These are phyloP conservation scores for Biscogniauxia marginata DNA, from an alignment of 2,329 filamentous ascomycete species.

Conservation along the genomic window DNA sequence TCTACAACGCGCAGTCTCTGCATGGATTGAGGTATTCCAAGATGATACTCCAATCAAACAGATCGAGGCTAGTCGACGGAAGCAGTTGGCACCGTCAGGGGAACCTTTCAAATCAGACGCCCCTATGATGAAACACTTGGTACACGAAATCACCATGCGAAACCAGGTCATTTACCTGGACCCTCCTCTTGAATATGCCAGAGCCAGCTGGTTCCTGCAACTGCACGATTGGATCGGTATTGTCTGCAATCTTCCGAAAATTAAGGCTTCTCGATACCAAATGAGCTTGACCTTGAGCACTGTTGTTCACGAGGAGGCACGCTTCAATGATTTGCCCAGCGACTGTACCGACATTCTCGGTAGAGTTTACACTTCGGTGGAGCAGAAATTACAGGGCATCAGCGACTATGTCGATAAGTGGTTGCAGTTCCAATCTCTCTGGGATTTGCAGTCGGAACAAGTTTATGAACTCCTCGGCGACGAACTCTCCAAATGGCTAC, in stretches of 20 bases:
- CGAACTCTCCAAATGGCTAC: conserved; percentile 87
- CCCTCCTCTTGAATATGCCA: conserved; percentile 85
- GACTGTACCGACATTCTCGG: conserved; percentile 78
- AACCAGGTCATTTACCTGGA: conserved; percentile 98
- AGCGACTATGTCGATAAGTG: conserved; percentile 92
- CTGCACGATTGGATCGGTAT: conserved; percentile 91
- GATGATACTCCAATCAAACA: conserved; percentile 47
- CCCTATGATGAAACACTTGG: conserved; percentile 68
- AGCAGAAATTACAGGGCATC: conserved; percentile 78
- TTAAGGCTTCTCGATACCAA: conserved; percentile 93
- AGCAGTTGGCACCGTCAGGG: conserved; percentile 42
- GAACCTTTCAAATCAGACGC: conserved; percentile 49
- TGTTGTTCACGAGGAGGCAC: conserved; percentile 60
- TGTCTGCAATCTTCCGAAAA: conserved; percentile 87
- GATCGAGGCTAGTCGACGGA: conserved; percentile 52
- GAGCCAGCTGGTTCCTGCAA: conserved; percentile 90
- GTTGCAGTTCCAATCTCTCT: conserved; percentile 97
- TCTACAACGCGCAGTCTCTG: conserved; percentile 76
- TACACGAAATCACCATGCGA: conserved; percentile 94
- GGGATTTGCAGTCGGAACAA: conserved; percentile 95
- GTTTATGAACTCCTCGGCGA: conserved; percentile 92
- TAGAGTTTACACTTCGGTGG: conserved; percentile 78
- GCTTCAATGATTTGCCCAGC: conserved; percentile 82
- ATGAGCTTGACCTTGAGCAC: conserved; percentile 69
- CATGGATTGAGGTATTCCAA: conserved; percentile 87